Conservation (phyloP, 441 rosid species). For the Croton setiger region DNA sequence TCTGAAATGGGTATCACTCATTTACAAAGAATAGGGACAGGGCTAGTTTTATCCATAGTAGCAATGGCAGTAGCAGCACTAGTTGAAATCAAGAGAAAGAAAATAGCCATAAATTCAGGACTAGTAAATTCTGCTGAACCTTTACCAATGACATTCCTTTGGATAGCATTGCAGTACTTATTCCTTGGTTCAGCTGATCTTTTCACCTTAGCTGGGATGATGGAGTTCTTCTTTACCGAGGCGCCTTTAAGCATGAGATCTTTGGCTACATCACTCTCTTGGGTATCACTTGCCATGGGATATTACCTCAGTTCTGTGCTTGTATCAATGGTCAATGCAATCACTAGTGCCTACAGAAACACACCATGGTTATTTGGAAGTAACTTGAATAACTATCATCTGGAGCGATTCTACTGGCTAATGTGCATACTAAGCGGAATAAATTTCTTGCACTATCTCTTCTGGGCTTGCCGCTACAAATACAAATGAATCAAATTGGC, state of each 20-base stretch:
- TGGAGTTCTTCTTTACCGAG: constrained; percentile 89
- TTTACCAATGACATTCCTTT: constrained; percentile 73
- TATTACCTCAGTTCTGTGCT: constrained; percentile 80
- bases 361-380: constrained; percentile 70
- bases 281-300: constrained; percentile 91
- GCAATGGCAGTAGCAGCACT: constrained; percentile 78
- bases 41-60: constrained; percentile 59
- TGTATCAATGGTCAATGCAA: constrained; percentile 44
- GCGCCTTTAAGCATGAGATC: constrained; percentile 80
- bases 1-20: constrained; percentile 69
- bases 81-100: constrained; percentile 67
- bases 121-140: constrained; percentile 37
- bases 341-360: constrained; percentile 39
- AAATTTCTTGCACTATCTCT: constrained; percentile 69
- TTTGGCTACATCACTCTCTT: constrained; percentile 76
- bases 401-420: constrained; percentile 77
- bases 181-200: constrained; percentile 92
- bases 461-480: constrained; percentile 74
- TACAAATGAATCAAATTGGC: constrained; percentile 32
- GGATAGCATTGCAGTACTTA: constrained; percentile 77
- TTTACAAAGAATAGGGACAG: constrained; percentile 73
- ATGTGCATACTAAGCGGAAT: constrained; percentile 66
- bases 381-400: constrained; percentile 68
- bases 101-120: constrained; percentile 36
- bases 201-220: constrained; percentile 80